Evolutionary conservation across 345 rosid species (phyloP).

Genomic region (Tarenaya hassleriana): DNA sequence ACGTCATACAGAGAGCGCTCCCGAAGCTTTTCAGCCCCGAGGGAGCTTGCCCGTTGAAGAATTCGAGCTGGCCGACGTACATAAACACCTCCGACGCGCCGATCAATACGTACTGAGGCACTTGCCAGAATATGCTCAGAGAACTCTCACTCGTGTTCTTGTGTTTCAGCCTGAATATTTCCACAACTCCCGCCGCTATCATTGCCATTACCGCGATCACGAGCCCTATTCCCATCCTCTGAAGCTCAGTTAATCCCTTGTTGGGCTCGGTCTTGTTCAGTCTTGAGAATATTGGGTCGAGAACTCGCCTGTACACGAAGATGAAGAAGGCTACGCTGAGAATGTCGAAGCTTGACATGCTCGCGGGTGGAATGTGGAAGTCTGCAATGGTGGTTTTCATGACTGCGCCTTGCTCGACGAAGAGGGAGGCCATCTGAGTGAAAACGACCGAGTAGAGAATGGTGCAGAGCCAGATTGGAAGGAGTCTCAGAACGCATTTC

Average conservation of each 20-base stretch:
- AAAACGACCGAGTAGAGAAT: constrained; percentile 89
- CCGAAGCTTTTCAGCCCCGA: constrained; percentile 94
- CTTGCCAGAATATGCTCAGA: constrained; percentile 90
- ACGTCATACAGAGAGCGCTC: constrained; percentile 92
- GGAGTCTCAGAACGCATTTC: constrained; percentile 74
- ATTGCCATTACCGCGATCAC: constrained; percentile 72
- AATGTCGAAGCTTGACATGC: constrained; percentile 96
- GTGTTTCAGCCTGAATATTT: constrained; percentile 52
- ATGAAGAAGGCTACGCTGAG: constrained; percentile 72
- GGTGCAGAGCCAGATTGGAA: constrained; percentile 97
- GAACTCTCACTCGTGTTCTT: constrained; percentile 30
- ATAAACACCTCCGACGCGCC: constrained; percentile 99
- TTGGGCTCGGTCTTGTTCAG: constrained; percentile 37
- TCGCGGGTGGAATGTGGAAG: constrained; percentile 79
- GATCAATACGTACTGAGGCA: constrained; percentile 79
- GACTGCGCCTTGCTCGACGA: constrained; percentile 94
- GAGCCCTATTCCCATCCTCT: constrained; percentile 88
- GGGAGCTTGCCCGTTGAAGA: constrained; percentile 90
- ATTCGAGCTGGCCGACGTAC: constrained; percentile 95
- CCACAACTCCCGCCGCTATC: constrained; percentile 74
- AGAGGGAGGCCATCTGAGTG: constrained; percentile 97
- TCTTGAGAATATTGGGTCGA: constrained; percentile 55
- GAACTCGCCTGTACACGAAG: constrained; percentile 62
- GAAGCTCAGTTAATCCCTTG: constrained; percentile 74
- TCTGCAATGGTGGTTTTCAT: constrained; percentile 54